Percentiles rank a stretch among this genome's conserved stretches.
phyloP scores from a whole-genome alignment of 2,329 filamentous ascomycete species.

The Dothideomycetidae sp. region DNA sequence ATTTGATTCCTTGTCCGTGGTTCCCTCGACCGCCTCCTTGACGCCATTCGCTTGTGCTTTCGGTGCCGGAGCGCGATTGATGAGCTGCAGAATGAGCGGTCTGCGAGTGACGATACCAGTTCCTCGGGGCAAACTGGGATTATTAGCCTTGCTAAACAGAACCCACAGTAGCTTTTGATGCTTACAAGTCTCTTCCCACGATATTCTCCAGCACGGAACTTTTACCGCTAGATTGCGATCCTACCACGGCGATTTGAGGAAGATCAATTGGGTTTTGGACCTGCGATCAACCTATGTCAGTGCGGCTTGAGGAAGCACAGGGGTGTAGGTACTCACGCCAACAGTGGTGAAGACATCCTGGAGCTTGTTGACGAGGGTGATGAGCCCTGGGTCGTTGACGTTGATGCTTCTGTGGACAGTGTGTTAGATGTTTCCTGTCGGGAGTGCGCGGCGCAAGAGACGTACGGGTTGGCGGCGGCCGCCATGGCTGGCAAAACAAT shows the following conservation, averaged over 20 bases:
- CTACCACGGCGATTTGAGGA: conserved; percentile 94
- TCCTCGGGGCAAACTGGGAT: conserved; percentile 73
- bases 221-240: conserved; percentile 98
- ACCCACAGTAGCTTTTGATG: too few relatives aligned
- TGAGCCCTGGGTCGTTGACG: conserved; percentile 55
- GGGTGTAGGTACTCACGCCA: conserved; percentile 43
- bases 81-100: conserved; percentile 91
- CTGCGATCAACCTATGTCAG: conserved; percentile 24
- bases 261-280: conserved; percentile 99
- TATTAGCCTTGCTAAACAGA: conserved; percentile 18
- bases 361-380: conserved; percentile 90
- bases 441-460: neutral
- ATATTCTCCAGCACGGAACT: conserved; percentile 98
- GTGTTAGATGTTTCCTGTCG: conserved; percentile 1
- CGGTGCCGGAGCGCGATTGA: conserved; percentile 60
- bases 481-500: conserved; percentile 11
- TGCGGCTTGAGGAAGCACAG: neutral
- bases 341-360: conserved; percentile 99
- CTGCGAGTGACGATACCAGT: conserved; percentile 94
- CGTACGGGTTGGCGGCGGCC: conserved; percentile 11
- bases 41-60: conserved; percentile 58
- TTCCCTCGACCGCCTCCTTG: conserved; percentile 43
- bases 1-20: conserved; percentile 77
- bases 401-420: conserved; percentile 43
- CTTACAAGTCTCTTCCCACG: conserved; percentile 95